A percentile compares a stretch with the other conserved stretches of the same genome.
These are phyloP conservation scores for Penicillium herquei DNA, from an alignment of 495 filamentous ascomycete genomes.

Conservation along the genomic window DNA sequence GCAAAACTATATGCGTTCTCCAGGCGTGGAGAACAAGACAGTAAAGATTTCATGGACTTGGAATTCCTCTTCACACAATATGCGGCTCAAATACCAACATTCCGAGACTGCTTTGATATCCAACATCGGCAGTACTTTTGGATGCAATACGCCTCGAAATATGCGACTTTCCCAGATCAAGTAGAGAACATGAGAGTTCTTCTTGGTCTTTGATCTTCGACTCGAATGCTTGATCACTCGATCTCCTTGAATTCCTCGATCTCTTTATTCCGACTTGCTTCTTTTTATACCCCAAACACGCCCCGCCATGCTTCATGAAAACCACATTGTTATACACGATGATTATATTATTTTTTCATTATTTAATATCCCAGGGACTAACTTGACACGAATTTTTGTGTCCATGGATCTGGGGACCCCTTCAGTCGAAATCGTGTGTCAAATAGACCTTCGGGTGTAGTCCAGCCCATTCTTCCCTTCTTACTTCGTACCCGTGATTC, in stretches of 20 bases:
- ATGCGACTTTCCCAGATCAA: slow-evolving; percentile 20
- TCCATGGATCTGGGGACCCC: slow-evolving; percentile 30
- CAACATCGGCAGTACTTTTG: slow-evolving; percentile 20
- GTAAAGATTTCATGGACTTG: slow-evolving; percentile 24
- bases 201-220: slow-evolving; percentile 15
- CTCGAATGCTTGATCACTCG: too few relatives aligned
- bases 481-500: slow-evolving; percentile 25
- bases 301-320: background rate
- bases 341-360: slow-evolving; percentile 12
- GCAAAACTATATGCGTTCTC: slow-evolving; percentile 22
- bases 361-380: slow-evolving; percentile 11
- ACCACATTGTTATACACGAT: background rate
- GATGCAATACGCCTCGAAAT: slow-evolving; percentile 19
- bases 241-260: too few relatives aligned
- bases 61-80: slow-evolving; percentile 23
- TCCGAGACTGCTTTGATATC: slow-evolving; percentile 18
- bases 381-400: slow-evolving; percentile 23
- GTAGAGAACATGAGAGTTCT: slow-evolving; percentile 20
- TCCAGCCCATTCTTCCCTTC: slow-evolving; percentile 28
- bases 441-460: slow-evolving; percentile 25
- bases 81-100: slow-evolving; percentile 18
- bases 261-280: too few relatives aligned
- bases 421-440: slow-evolving; percentile 28
- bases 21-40: slow-evolving; percentile 19
- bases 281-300: too few relatives aligned